phyloP scores from a whole-genome alignment of 768 basidiomycete genomes.

The Macrolepiota dolichaula region DNA sequence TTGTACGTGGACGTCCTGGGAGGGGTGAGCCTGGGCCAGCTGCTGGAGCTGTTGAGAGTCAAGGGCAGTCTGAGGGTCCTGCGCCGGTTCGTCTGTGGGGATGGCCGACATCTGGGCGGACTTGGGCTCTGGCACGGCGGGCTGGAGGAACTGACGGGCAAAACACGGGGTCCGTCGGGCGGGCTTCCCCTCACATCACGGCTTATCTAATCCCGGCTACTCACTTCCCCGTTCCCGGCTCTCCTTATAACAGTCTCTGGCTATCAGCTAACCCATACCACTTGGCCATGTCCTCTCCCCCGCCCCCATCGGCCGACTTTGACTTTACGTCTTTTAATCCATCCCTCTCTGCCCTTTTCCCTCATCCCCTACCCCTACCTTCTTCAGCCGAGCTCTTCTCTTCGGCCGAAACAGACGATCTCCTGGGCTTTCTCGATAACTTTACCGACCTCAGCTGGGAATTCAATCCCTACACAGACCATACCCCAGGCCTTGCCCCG shows the following conservation, averaged over 20 bases:
- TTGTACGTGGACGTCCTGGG: constrained; percentile 16
- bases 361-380: constrained; percentile 58
- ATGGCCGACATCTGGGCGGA: constrained; percentile 69
- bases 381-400: constrained; percentile 79
- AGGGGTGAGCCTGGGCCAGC: constrained; percentile 30
- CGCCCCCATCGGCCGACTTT: constrained; percentile 64
- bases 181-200: constrained; percentile 4
- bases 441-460: constrained; percentile 64
- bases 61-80: constrained; percentile 47
- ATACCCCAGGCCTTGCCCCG: constrained; percentile 27
- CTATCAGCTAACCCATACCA: neutral
- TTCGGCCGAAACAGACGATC: constrained; percentile 69
- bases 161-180: constrained; percentile 21
- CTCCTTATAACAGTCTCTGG: neutral
- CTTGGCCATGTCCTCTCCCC: constrained; percentile 35
- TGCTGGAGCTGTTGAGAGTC: constrained; percentile 63
- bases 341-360: constrained; percentile 53
- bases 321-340: constrained; percentile 66
- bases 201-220: constrained; percentile 10
- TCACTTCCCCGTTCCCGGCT: constrained; percentile 1
- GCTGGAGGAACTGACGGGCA: constrained; percentile 23
- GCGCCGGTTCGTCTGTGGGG: constrained; percentile 66
- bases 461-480: constrained; percentile 35
- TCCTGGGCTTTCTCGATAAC: constrained; percentile 81
- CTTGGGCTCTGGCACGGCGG: constrained; percentile 22